Base-by-base conservation (phyloP, 169 alveolate species). In the Plasmodium billcollinsi region DNA sequence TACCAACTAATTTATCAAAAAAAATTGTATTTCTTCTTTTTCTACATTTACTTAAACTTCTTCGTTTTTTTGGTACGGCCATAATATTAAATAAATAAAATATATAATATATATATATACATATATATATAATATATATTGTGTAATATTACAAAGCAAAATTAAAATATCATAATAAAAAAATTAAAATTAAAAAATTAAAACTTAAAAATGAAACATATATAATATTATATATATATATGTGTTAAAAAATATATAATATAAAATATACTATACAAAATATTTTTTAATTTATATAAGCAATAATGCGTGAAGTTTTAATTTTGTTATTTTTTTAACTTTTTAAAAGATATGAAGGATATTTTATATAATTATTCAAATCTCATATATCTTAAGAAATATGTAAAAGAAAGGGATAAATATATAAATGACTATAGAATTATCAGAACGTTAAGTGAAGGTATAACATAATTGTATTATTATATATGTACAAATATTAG, bases 1-100 rank as follows among this genome's bases (percentile, higher is more conserved):
- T 94, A 15, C 96, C 96, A 49, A 94, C 92, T 24, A 94, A 88
- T 71, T 91, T 93, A 50, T 94, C 96, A 72, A 94, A 94, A 74
- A 94, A 94, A 72, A 94, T 94, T 3, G 93, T 94, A 73, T 94
- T 94, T n/a, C 94, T 90, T 54, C 95, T 74, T 74, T 92, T 92
- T 63, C 92, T 94, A 29, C 93, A 92, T 75, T 94, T 94, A 52
- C 83, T 85, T 69, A 83, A 78, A 74, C 95, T 94, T 62, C 94
- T 85, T 58, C 91, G 88, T 76, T 88, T 94, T 80, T 94, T 94
- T 24, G 96, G 96, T 15, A 92, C 96, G 59, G 96, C 96, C 96
- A 94, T 94, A 74, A 74, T 74, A 74, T 50, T 26, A 26, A 26
- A 26, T 26, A 63, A 45, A 62, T 20, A 62, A 62, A 62, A 62